Evolutionary conservation across 164 flowering plant species (phyloP), one percentile per base, ranked within the genome.

Genomic region (Stephania cephalantha): DNA sequence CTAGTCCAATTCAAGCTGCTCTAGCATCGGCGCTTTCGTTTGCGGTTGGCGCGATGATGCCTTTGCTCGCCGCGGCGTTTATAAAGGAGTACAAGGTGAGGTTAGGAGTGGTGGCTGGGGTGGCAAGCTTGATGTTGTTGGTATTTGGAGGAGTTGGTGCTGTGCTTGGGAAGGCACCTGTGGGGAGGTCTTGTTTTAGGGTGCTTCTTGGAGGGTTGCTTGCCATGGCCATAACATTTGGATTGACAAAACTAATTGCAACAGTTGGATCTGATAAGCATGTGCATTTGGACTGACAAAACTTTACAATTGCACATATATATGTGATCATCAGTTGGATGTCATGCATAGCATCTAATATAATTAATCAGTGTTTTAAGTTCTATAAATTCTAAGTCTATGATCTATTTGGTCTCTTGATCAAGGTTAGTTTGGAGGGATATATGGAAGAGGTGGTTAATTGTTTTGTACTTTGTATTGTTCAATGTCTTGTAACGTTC

Each of bases 161-260:
- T 15, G 66, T 65, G 65, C 53, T 72, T 6, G 79, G 75, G 11
- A 55, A 25, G 42, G 71, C 75, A 31, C 67, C 71, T 11, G 25
- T 77, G 29, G 5, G 48, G 71, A 71, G 45, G 20, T 72, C 79
- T 50, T 67, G 22, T 6, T 11, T 44, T 9, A 66, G 79, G 67
- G 75, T 77, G 22, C 68, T 73, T 66, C 45, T 72, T 72, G 79
- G 79, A 1, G 79, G 79, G 18, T 77, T 75, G 75, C 72, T 70
- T n/a, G 72, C 72, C 30, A 70, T 70, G 72, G 53, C 50, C 12
- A 46, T 70, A 45, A 70, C 72, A 6, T 70, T 15, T 46, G 72
- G 72, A 25, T 46, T 70, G 72, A 70, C 72, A 70, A 70, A 46
- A 17, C 20, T 70, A 22, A 45, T 70, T n/a, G 20, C 29, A 44